Conservation (phyloP, 2,329 filamentous ascomycete species). For the Paecilomyces sp. region DNA sequence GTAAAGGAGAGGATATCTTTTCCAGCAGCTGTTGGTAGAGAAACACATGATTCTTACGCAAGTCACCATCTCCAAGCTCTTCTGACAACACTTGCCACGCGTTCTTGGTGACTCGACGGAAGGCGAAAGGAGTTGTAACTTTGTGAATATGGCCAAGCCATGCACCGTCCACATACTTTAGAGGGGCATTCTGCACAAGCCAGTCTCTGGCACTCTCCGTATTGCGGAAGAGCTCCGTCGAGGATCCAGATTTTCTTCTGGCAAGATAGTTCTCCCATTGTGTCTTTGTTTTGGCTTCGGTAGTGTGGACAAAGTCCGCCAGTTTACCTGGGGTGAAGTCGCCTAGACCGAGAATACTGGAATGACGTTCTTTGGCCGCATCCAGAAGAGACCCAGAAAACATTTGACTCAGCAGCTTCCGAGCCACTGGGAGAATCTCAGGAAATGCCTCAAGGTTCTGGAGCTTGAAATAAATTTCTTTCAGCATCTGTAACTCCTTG, state of each 20-base stretch:
- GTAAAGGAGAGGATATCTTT: slow-evolving; percentile 22
- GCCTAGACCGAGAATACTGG: no score
- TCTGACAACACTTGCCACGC: slow-evolving; percentile 46
- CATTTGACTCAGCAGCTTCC: no score
- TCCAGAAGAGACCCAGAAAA: no score
- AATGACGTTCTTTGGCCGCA: no score
- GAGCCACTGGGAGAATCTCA: no score
- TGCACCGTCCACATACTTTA: slow-evolving; percentile 44
- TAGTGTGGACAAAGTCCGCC: no score
- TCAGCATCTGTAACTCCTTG: no score
- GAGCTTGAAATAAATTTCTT: no score
- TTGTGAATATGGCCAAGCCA: slow-evolving; percentile 44
- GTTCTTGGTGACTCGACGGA: slow-evolving; percentile 33
- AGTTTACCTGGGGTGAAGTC: no score
- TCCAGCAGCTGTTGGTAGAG: slow-evolving; percentile 27
- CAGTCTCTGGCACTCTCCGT: slow-evolving; percentile 25
- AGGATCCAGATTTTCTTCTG: no score
- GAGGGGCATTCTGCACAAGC: slow-evolving; percentile 34
- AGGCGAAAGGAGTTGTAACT: slow-evolving; percentile 35
- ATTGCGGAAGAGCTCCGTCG: neutral
- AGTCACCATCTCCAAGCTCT: slow-evolving; percentile 45
- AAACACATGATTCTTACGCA: slow-evolving; percentile 39
- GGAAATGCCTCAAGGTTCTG: no score
- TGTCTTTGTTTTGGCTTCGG: neutral
- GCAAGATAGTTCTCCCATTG: neutral